Conservation (phyloP, 2,329 filamentous ascomycete genomes). For the Ophiognomonia clavigignenti-juglandacearum region DNA sequence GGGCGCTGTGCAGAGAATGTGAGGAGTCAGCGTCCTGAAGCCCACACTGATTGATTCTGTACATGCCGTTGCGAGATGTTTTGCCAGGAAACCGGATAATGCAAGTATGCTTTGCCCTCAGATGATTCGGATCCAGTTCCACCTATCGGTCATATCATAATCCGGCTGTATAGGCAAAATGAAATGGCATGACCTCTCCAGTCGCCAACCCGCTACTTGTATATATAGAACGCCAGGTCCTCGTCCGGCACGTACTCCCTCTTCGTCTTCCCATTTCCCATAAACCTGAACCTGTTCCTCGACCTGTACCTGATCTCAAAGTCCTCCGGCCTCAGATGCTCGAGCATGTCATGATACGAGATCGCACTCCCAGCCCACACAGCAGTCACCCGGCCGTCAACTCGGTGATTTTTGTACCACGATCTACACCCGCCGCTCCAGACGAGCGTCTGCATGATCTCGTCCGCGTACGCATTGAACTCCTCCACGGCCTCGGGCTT, state of each 20-base stretch:
- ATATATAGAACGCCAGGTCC: conserved; percentile 9
- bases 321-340: conserved; percentile 7
- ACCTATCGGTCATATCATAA: too few species aligned
- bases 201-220: too few species aligned
- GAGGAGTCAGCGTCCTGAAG: too few species aligned
- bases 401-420: conserved; percentile 11
- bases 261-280: conserved; percentile 9
- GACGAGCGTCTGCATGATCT: conserved; percentile 11
- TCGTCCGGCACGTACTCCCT: conserved; percentile 1
- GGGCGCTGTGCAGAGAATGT: too few species aligned
- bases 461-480: conserved; percentile 4
- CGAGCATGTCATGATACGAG: conserved; percentile 5
- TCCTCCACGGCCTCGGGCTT: conserved; percentile 11
- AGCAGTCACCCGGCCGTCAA: conserved; percentile 14
- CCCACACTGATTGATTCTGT: too few species aligned
- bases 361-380: conserved; percentile 2
- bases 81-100: too few species aligned
- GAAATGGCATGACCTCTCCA: background rate
- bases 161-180: too few species aligned
- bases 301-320: conserved; percentile 9
- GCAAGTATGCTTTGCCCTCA: too few species aligned
- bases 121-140: too few species aligned
- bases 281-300: conserved; percentile 10
- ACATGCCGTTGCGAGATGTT: too few species aligned
- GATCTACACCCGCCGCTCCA: conserved; percentile 9